Conservation (phyloP, 345 rosid species). For the Aurinia saxatilis region DNA sequence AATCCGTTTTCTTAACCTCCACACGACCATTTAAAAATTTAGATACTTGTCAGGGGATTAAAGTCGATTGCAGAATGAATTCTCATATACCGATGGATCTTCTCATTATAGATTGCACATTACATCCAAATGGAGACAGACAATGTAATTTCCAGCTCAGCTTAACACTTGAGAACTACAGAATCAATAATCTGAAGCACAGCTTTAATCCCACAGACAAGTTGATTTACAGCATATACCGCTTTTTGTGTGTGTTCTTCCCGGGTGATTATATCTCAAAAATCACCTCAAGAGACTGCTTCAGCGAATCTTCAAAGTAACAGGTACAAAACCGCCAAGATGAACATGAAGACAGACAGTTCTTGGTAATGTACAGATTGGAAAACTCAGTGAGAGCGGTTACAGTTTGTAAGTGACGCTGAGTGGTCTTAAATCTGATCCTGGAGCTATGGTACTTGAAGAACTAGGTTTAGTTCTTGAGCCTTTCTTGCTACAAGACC, state of each 20-base stretch:
- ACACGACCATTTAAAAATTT: background rate
- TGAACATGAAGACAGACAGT: background rate
- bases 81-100: background rate
- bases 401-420: background rate
- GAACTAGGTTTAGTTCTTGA: conserved; percentile 69
- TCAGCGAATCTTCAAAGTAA: conserved; percentile 2
- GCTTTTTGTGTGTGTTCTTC: background rate
- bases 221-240: conserved; percentile 22
- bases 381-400: background rate
- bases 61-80: conserved; percentile 4
- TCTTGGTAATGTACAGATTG: conserved; percentile 19
- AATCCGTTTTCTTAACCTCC: background rate
- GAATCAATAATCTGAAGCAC: background rate
- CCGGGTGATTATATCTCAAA: background rate
- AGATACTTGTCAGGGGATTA: background rate
- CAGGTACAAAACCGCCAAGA: conserved; percentile 4
- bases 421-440: conserved; percentile 10
- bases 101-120: conserved; percentile 19
- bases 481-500: conserved; percentile 67
- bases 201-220: background rate
- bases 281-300: conserved; percentile 13
- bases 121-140: conserved; percentile 11
- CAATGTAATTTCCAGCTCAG: conserved; percentile 5
- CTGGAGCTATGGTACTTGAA: conserved; percentile 45
- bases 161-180: conserved; percentile 4